Percentiles rank a stretch among this genome's conserved stretches.
Evolutionary conservation across 2,329 filamentous ascomycete genomes (phyloP).

Genomic region (Berkeleyomyces rouxiae): DNA sequence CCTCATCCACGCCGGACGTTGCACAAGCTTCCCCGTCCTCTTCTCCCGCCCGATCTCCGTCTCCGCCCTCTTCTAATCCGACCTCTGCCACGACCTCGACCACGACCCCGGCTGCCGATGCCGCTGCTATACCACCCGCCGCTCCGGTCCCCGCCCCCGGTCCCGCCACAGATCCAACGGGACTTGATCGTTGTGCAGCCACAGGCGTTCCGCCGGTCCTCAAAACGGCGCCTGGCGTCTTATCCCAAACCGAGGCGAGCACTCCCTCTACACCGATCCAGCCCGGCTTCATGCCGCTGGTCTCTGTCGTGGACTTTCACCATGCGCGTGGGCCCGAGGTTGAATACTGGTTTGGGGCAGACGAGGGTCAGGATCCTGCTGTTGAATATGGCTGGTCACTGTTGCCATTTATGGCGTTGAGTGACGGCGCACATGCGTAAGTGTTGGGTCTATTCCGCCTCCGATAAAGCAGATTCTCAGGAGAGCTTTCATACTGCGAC

Average conservation of each 20-base stretch:
- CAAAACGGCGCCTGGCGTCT: constrained; percentile 3
- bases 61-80: not conserved
- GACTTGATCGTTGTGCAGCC: not conserved
- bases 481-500: constrained; percentile 82
- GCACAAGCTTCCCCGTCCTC: not conserved
- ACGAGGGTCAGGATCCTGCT: constrained; percentile 62
- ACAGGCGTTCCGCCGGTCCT: not conserved
- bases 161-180: not conserved
- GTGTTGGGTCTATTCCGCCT: constrained; percentile 20
- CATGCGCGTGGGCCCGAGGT: constrained; percentile 83
- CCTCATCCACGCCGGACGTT: not conserved
- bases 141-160: not conserved
- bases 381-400: constrained; percentile 76
- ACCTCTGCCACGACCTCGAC: too few species aligned
- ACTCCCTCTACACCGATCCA: constrained; percentile 16
- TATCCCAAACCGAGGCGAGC: constrained; percentile 11
- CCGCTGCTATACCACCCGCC: not conserved
- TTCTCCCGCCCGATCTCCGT: not conserved
- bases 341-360: constrained; percentile 70
- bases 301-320: constrained; percentile 70
- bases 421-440: constrained; percentile 86
- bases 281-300: constrained; percentile 46
- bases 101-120: too few species aligned
- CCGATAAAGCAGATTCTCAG: constrained; percentile 40
- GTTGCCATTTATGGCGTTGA: constrained; percentile 90